These are phyloP conservation scores for Fusarium devonianum DNA, from an alignment of 2,329 filamentous ascomycete species.

Conservation along the genomic window DNA sequence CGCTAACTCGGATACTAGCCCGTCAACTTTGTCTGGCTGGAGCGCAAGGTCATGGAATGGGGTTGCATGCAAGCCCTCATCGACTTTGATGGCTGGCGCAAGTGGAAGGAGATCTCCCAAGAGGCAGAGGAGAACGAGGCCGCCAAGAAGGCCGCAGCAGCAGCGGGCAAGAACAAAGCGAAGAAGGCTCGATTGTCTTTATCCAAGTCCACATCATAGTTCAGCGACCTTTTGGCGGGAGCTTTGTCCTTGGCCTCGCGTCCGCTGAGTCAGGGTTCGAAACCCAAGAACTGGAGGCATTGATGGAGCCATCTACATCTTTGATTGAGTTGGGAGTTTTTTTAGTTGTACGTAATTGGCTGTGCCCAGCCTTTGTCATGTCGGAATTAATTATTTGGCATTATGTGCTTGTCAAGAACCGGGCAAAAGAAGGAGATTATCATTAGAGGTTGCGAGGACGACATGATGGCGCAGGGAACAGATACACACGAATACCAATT, in stretches of 20 bases:
- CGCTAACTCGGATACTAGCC: conserved; percentile 63
- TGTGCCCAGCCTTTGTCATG: conserved; percentile 9
- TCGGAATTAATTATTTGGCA: conserved; percentile 26
- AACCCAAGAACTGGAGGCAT: background rate
- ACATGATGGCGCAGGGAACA: conserved; percentile 27
- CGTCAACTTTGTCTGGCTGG: conserved; percentile 96
- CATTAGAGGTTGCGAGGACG: conserved; percentile 18
- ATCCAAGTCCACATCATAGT: conserved; percentile 35
- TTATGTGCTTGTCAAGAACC: conserved; percentile 21
- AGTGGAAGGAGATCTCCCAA: conserved; percentile 86
- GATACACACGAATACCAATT: conserved; percentile 31
- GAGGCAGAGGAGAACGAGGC: conserved; percentile 54
- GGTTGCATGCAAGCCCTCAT: conserved; percentile 99
- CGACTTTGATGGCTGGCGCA: conserved; percentile 97
- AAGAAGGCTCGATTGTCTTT: conserved; percentile 56
- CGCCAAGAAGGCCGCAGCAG: conserved; percentile 49
- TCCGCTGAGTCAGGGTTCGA: background rate
- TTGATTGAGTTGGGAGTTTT: conserved; percentile 15
- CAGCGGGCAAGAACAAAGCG: conserved; percentile 47
- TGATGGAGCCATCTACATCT: conserved; percentile 2
- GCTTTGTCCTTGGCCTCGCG: no score
- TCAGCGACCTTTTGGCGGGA: no score
- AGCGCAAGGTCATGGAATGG: conserved; percentile 99
- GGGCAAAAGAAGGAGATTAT: conserved; percentile 24
- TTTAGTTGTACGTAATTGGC: conserved; percentile 11